Conservation (phyloP, 306 rosid genomes). For the Prunus dulcis region DNA sequence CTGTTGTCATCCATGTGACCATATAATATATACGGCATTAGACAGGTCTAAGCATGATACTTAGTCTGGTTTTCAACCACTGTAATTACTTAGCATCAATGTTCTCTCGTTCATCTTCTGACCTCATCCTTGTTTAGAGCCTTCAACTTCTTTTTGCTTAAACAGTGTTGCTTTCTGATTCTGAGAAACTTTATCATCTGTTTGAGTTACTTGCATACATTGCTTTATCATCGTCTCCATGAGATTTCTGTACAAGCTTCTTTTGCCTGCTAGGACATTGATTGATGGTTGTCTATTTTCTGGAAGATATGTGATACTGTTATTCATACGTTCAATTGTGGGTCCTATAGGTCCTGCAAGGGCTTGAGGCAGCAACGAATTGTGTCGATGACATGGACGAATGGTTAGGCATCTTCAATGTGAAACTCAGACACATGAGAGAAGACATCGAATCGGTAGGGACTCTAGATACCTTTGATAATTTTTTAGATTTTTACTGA, state of each 20-base stretch:
- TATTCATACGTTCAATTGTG: constrained; percentile 6
- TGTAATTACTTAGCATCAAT: not conserved
- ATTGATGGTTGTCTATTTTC: not conserved
- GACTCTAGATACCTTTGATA: constrained; percentile 17
- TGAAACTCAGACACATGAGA: constrained; percentile 97
- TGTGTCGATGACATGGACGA: constrained; percentile 95
- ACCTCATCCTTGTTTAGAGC: not conserved
- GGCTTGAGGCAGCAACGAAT: constrained; percentile 75
- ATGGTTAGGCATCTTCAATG: constrained; percentile 93
- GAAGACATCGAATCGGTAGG: constrained; percentile 97
- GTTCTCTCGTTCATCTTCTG: not conserved
- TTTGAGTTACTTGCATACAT: constrained; percentile 3
- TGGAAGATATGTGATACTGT: not conserved
- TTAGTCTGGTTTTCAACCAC: not conserved
- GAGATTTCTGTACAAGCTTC: not conserved
- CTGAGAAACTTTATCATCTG: not conserved
- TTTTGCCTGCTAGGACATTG: constrained; percentile 1
- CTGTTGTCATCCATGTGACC: not conserved
- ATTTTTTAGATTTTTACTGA: not conserved
- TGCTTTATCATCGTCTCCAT: not conserved
- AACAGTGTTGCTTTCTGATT: not conserved
- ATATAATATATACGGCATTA: not conserved
- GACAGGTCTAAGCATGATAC: not conserved
- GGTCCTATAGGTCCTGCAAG: constrained; percentile 67
- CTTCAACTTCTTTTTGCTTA: not conserved